phyloP scores from a whole-genome alignment of 441 rosid genomes.

The Populus trichocarpa region DNA sequence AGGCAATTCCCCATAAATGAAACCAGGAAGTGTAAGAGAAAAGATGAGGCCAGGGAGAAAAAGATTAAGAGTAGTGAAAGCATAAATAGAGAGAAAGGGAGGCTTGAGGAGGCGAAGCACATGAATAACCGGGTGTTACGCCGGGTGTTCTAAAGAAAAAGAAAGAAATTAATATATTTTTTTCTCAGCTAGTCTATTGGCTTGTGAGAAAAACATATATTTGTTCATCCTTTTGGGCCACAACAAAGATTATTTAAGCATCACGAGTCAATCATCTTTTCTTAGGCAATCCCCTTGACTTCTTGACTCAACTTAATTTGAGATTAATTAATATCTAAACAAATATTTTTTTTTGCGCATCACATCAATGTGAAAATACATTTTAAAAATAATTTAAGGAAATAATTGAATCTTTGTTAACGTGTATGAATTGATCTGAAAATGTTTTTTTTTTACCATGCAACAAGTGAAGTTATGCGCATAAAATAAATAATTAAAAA shows the following conservation, averaged over 20 bases:
- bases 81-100: constrained; percentile 11
- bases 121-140: constrained; percentile 22
- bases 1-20: constrained; percentile 47
- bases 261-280: too few relatives aligned
- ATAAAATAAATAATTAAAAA: too few relatives aligned
- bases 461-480: neutral
- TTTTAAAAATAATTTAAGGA: neutral
- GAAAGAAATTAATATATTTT: neutral
- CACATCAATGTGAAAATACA: neutral
- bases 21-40: neutral
- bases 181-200: neutral
- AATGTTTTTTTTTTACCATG: neutral
- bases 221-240: neutral
- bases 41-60: constrained; percentile 11
- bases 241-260: neutral
- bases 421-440: neutral
- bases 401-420: neutral
- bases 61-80: neutral
- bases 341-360: too few relatives aligned
- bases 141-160: neutral
- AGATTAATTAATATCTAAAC: too few relatives aligned
- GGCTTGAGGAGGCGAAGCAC: constrained; percentile 26
- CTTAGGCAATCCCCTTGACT: too few relatives aligned
- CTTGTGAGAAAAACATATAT: neutral
- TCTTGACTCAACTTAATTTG: too few relatives aligned